Conservation (phyloP, 257 asterid species). For the Ilex asprella region DNA sequence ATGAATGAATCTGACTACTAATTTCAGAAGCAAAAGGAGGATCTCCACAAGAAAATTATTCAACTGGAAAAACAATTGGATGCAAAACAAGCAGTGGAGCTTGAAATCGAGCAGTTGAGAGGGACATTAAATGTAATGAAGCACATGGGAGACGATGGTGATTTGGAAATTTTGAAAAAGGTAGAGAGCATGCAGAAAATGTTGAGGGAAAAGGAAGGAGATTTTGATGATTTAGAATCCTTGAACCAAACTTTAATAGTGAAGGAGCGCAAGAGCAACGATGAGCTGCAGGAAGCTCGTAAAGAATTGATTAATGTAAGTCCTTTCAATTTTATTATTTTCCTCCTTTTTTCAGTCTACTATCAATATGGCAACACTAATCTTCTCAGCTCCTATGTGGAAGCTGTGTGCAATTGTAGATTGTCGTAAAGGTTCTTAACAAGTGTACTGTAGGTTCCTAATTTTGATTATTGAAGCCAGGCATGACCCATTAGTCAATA, state of each 20-base stretch:
- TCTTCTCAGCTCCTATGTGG: background rate
- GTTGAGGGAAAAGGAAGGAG: constrained; percentile 76
- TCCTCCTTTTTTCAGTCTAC: background rate
- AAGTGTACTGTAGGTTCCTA: background rate
- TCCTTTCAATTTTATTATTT: constrained; percentile 2
- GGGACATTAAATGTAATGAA: constrained; percentile 42
- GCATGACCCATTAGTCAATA: no score
- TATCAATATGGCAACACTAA: background rate
- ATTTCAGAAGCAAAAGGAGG: constrained; percentile 81
- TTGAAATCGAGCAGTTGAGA: constrained; percentile 68
- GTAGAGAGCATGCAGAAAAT: constrained; percentile 46
- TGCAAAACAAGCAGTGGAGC: constrained; percentile 71
- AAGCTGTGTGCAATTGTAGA: background rate
- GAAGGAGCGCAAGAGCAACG: constrained; percentile 72
- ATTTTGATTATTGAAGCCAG: background rate
- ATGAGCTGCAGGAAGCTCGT: constrained; percentile 89
- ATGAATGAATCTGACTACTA: constrained; percentile 12
- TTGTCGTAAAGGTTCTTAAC: background rate
- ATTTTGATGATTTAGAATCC: constrained; percentile 48
- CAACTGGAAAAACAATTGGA: constrained; percentile 63
- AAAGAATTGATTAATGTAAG: constrained; percentile 85
- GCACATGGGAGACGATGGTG: constrained; percentile 12
- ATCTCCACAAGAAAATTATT: constrained; percentile 54
- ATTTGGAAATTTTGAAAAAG: constrained; percentile 49
- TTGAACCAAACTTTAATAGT: constrained; percentile 60